phyloP scores from a whole-genome alignment of 495 filamentous ascomycete species.

The Lasiosphaeria miniovina region DNA sequence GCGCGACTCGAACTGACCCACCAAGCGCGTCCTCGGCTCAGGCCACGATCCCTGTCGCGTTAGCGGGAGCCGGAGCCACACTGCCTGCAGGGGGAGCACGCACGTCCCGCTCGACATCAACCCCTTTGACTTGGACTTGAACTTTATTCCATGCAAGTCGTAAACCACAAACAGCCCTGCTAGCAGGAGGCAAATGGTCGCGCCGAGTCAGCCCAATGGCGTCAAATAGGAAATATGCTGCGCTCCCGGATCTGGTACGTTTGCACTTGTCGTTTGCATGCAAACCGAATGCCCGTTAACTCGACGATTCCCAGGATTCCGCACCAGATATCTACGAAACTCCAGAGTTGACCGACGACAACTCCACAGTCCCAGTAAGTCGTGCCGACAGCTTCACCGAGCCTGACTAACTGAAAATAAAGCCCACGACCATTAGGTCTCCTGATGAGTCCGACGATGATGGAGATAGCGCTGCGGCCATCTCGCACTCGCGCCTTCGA shows the following conservation, averaged over 20 bases:
- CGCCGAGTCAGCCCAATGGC: constrained; percentile 38
- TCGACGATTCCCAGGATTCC: constrained; percentile 58
- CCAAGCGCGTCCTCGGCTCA: neutral
- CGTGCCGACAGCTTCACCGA: no score
- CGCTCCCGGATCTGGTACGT: constrained; percentile 75
- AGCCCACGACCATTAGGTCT: constrained; percentile 65
- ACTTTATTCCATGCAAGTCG: neutral
- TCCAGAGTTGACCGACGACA: constrained; percentile 83
- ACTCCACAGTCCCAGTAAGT: constrained; percentile 58
- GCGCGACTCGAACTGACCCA: neutral
- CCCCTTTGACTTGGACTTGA: neutral
- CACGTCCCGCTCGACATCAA: neutral
- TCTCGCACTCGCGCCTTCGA: constrained; percentile 70
- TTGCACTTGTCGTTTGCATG: neutral
- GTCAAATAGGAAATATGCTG: constrained; percentile 71
- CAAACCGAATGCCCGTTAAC: constrained; percentile 20
- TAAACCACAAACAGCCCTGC: no score
- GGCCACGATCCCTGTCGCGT: neutral
- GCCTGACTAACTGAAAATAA: constrained; percentile 16
- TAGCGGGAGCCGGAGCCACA: neutral
- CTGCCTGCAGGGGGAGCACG: neutral
- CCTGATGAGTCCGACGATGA: constrained; percentile 63
- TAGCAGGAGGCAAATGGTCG: neutral
- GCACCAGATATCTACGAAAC: constrained; percentile 96
- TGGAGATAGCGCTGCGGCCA: constrained; percentile 59